Evolutionary conservation across 306 rosid genomes (phyloP).

Genomic region (Malus domestica): DNA sequence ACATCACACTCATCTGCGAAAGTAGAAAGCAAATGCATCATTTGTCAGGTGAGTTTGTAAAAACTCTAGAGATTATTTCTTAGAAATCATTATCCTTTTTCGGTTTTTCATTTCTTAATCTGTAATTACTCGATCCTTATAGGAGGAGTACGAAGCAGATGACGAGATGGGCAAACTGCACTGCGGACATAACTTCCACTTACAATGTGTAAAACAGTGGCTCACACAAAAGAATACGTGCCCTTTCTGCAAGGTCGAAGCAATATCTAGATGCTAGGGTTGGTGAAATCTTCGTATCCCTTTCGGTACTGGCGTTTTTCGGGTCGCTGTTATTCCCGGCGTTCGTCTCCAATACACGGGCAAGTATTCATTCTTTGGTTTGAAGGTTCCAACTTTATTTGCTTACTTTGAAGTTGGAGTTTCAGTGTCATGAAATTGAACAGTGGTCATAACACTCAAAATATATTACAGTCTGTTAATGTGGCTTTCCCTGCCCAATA

Average conservation of each 20-base stretch:
- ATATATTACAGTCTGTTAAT: background rate
- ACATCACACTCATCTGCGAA: constrained; percentile 35
- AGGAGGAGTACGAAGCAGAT: constrained; percentile 90
- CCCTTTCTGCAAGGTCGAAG: constrained; percentile 86
- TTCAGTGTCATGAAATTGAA: constrained; percentile 1
- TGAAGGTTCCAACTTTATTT: constrained; percentile 23
- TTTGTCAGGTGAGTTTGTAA: constrained; percentile 71
- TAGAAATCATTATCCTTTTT: background rate
- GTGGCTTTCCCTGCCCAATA: background rate
- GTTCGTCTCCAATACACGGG: constrained; percentile 33
- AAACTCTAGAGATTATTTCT: background rate
- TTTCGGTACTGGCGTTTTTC: background rate
- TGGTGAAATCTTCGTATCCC: constrained; percentile 1
- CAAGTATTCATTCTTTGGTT: constrained; percentile 48
- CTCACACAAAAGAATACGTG: constrained; percentile 76
- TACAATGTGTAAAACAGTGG: constrained; percentile 84
- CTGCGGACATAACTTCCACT: constrained; percentile 77
- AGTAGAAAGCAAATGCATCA: constrained; percentile 65
- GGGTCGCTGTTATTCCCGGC: constrained; percentile 11
- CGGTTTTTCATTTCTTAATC: background rate
- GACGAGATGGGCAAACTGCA: constrained; percentile 80
- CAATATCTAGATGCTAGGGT: constrained; percentile 35
- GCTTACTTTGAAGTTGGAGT: constrained; percentile 25
- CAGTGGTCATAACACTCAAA: constrained; percentile 6
- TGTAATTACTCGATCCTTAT: background rate